Evolutionary conservation across 345 rosid species (phyloP), one percentile per base, ranked within the genome.

Genomic region (Euphorbia tirucalli): DNA sequence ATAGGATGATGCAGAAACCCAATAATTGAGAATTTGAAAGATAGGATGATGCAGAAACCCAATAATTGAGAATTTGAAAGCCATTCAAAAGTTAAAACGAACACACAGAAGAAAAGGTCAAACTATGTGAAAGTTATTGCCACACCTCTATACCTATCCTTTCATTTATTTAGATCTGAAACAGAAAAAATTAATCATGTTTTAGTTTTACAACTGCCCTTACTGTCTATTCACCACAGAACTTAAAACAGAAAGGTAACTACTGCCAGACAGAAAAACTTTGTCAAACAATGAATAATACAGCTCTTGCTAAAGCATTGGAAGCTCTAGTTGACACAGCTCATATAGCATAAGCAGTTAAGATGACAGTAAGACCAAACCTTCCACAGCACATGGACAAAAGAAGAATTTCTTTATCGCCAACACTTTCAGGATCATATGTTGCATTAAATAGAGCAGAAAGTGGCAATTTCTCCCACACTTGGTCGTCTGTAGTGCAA

Each of bases 401-500:
- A 66, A 93, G 90, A 74, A 82, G 74, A 71, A 91, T 72, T 71
- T 85, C 84, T 24, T 83, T 75, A 57, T 87, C 73, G 13, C 85
- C 72, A 50, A 83, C 30, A 68, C 73, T 67, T 37, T 82, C 77
- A 39, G 81, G 71, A 64, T 85, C 87, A 58, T 28, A 74, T 56
- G 74, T 87, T 70, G 91, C 84, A 2, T 31, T 65, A 21, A 79
- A 83, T 69, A 82, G 79, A 71, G 76, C 41, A 28, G 97, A 85
- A 32, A 88, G 83, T 9, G 96, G 96, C 75, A 87, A 65, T 65
- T 86, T 84, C 44, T 93, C 89, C 96, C 97, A 91, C 66, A 84
- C 74, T 78, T 89, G 92, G 76, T 94, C 86, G 60, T 93, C 94
- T 54, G 90, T 81, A 74, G 86, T 85, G 78, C 97, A 91, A 84